A percentile compares a stretch with the other conserved stretches of the same genome.
Conservation (phyloP, 768 basidiomycete genomes). For the Trametes cubensis region DNA sequence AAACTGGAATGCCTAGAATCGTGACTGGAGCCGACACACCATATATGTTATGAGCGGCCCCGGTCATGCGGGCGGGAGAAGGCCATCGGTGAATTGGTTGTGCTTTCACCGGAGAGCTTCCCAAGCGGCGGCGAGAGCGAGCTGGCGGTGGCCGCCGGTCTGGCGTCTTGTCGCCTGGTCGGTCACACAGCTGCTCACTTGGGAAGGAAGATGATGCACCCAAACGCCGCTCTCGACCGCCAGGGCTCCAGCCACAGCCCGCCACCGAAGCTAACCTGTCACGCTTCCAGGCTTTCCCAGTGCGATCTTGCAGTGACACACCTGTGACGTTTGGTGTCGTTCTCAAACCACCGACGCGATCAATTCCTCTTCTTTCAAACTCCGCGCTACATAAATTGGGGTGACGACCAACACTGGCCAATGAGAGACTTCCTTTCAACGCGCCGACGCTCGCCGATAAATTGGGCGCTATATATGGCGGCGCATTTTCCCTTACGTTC, state of each 20-base stretch:
- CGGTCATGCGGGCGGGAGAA: conserved; percentile 12
- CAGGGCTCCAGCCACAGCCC: conserved; percentile 3
- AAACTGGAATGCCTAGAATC: too few relatives aligned
- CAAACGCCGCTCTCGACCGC: conserved; percentile 14
- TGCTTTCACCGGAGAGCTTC: conserved; percentile 5
- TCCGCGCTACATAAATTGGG: conserved; percentile 23
- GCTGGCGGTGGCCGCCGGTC: background rate
- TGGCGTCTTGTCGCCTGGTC: background rate
- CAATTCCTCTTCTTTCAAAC: conserved; percentile 16
- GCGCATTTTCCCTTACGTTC: conserved; percentile 20
- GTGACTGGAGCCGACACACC: conserved; percentile 7
- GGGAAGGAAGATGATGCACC: conserved; percentile 1
- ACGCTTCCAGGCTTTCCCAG: conserved; percentile 4
- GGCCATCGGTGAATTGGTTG: conserved; percentile 8
- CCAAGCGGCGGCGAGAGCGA: conserved; percentile 8
- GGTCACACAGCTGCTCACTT: conserved; percentile 2
- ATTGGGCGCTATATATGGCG: conserved; percentile 20
- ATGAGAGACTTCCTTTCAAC: conserved; percentile 11
- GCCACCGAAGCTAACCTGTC: conserved; percentile 17
- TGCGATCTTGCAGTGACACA: conserved; percentile 9
- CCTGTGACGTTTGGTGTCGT: conserved; percentile 17
- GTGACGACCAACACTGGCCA: conserved; percentile 18
- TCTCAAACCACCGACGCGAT: conserved; percentile 9
- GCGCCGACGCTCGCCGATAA: conserved; percentile 26
- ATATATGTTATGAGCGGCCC: conserved; percentile 2